Conservation (phyloP, 2,329 filamentous ascomycete species). For the Knufia petricola region DNA sequence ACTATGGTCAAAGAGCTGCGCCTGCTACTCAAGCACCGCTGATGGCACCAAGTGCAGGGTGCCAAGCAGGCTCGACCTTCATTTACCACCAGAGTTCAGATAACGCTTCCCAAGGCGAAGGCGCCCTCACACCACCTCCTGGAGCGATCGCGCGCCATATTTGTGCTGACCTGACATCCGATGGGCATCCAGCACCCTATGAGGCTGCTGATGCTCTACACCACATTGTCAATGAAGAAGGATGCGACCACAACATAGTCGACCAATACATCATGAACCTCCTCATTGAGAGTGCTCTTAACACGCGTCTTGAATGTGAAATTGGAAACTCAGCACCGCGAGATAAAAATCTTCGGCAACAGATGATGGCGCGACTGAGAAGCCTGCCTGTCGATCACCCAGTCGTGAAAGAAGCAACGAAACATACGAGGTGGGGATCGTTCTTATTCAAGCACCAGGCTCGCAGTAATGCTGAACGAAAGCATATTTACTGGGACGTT, state of each 20-base stretch:
- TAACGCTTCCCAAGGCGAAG: background rate
- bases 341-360: background rate
- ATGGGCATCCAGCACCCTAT: background rate
- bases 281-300: background rate
- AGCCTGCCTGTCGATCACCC: slow-evolving; percentile 2
- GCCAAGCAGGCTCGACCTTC: background rate
- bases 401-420: background rate
- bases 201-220: too few species aligned
- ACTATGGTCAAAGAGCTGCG: too few species aligned
- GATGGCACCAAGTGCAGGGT: too few species aligned
- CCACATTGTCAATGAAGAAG: background rate
- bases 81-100: background rate
- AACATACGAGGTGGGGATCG: background rate
- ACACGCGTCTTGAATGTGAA: background rate
- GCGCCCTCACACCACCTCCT: background rate
- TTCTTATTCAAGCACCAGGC: background rate
- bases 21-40: too few species aligned
- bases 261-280: background rate
- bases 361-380: slow-evolving; percentile 1
- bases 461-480: background rate
- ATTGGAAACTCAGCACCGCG: background rate
- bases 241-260: background rate
- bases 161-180: background rate
- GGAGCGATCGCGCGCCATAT: background rate
- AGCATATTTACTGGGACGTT: background rate